Percentiles rank a stretch among this genome's conserved stretches.
Conservation (phyloP, 1,284 basidiomycete species). For the Caloboletus inedulis region DNA sequence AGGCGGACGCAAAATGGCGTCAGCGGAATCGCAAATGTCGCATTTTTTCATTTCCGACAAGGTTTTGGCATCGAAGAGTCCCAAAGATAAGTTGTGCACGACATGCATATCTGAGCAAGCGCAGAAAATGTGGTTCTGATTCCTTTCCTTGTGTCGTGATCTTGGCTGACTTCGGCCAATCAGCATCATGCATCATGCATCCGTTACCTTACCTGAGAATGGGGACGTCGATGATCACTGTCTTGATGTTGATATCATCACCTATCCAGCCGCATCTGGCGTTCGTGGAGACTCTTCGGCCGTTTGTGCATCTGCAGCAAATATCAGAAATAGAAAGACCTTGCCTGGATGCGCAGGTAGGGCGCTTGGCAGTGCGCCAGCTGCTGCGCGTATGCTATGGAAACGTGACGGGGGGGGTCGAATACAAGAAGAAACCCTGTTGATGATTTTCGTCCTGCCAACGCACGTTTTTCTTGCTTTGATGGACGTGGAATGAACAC, state of each 20-base stretch:
- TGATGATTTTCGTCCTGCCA: not conserved
- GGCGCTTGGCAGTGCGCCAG: not conserved
- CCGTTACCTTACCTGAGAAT: not conserved
- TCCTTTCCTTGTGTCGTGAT: constrained; percentile 8
- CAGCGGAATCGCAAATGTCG: constrained; percentile 1
- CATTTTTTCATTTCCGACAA: constrained; percentile 14
- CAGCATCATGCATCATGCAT: not conserved
- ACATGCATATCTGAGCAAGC: not conserved
- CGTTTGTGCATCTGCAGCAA: not conserved
- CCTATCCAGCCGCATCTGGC: not conserved
- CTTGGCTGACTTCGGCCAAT: constrained; percentile 10
- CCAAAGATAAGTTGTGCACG: not conserved
- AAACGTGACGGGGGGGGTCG: not conserved
- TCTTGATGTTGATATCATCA: not conserved
- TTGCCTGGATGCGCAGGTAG: not conserved
- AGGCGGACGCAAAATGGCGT: no score
- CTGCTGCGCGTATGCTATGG: not conserved
- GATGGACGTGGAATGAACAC: constrained; percentile 1
- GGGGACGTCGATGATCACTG: not conserved
- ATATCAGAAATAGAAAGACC: not conserved
- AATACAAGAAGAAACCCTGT: not conserved
- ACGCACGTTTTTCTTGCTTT: not conserved
- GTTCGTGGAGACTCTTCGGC: not conserved
- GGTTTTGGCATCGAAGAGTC: not conserved
- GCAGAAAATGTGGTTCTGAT: not conserved